These are phyloP conservation scores for Rickenella mellea DNA, from an alignment of 768 basidiomycete species.

Conservation along the genomic window DNA sequence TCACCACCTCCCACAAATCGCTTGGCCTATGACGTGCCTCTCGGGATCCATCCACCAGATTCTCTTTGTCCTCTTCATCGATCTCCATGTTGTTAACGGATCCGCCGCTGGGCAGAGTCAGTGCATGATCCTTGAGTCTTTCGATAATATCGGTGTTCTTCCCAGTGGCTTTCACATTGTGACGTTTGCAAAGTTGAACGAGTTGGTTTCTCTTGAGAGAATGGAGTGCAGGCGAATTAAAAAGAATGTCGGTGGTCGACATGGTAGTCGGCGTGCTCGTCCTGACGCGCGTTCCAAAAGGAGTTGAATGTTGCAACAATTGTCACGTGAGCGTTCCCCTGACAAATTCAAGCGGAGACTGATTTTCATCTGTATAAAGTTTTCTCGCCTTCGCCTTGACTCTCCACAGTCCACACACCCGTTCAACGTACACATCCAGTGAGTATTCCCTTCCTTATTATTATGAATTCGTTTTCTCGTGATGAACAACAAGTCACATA, in stretches of 20 bases:
- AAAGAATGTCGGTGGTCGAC: slow-evolving; percentile 66
- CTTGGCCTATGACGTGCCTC: slow-evolving; percentile 41
- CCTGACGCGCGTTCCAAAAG: too few relatives aligned
- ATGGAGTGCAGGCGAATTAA: slow-evolving; percentile 77
- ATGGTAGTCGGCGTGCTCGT: too few relatives aligned
- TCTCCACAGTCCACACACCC: too few relatives aligned
- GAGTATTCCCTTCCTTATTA: too few relatives aligned
- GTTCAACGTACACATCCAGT: too few relatives aligned
- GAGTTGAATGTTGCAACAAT: too few relatives aligned
- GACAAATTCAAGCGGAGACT: too few relatives aligned
- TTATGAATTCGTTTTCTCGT: slow-evolving; percentile 8
- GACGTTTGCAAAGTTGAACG: slow-evolving; percentile 76
- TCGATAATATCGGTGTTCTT: slow-evolving; percentile 71
- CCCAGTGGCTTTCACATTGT: slow-evolving; percentile 69
- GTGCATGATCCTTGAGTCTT: slow-evolving; percentile 58
- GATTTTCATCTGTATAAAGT: too few relatives aligned
- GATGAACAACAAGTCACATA: slow-evolving; percentile 34
- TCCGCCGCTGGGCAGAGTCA: slow-evolving; percentile 46
- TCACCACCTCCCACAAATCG: slow-evolving; percentile 81
- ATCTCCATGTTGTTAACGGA: slow-evolving; percentile 27
- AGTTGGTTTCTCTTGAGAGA: slow-evolving; percentile 81
- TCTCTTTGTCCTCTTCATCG: slow-evolving; percentile 20
- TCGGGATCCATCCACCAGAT: slow-evolving; percentile 10
- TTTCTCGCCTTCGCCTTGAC: too few relatives aligned
- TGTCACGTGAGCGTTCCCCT: too few relatives aligned